These are phyloP conservation scores for Gossypium turneri DNA, from an alignment of 345 rosid genomes.

Conservation along the genomic window DNA sequence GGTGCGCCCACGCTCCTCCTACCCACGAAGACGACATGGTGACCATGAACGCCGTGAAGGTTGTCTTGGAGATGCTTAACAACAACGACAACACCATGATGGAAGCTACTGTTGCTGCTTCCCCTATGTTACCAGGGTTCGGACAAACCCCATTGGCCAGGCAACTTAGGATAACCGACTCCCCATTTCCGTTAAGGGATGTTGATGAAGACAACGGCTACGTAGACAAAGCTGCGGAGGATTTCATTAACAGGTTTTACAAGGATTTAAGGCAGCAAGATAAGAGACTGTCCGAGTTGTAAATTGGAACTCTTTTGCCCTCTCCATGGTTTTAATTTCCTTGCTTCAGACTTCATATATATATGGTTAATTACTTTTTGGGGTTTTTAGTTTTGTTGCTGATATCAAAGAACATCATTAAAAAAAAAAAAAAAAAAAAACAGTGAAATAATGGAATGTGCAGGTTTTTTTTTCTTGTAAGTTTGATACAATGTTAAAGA, in stretches of 20 bases:
- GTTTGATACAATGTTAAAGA: background rate
- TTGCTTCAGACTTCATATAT: background rate
- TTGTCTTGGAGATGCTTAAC: conserved; percentile 57
- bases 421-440: background rate
- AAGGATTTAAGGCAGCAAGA: conserved; percentile 58
- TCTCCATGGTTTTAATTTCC: background rate
- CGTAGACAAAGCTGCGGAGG: conserved; percentile 77
- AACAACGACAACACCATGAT: conserved; percentile 24
- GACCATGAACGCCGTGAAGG: conserved; percentile 40
- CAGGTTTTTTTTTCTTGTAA: background rate
- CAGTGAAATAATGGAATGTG: background rate
- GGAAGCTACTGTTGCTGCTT: background rate
- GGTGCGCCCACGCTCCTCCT: conserved; percentile 55
- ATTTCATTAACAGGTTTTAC: conserved; percentile 76
- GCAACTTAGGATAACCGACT: conserved; percentile 85
- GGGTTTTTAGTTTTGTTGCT: conserved; percentile 15
- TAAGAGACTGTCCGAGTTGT: conserved; percentile 17
- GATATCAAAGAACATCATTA: background rate
- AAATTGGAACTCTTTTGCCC: background rate
- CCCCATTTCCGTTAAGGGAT: conserved; percentile 70
- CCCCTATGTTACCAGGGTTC: conserved; percentile 77
- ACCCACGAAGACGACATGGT: conserved; percentile 49
- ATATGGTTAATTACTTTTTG: too few relatives aligned
- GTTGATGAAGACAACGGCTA: conserved; percentile 43
- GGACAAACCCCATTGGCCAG: conserved; percentile 75